Conservation (phyloP, 345 rosid genomes). For the Euphorbia pulcherrima region DNA sequence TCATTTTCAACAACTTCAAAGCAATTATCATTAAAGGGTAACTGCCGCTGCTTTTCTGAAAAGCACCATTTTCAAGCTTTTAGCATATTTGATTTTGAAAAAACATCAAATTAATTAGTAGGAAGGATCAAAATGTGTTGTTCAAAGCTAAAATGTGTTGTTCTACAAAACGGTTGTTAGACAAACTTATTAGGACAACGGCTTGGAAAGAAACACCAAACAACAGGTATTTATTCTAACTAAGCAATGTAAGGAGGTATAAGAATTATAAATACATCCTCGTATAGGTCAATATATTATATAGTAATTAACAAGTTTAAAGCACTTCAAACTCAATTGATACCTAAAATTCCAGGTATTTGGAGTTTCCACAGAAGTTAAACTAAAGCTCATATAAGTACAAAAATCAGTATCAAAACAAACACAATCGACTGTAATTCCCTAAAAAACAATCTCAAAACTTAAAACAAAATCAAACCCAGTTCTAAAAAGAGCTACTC, state of each 20-base stretch:
- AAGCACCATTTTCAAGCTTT: too few relatives aligned
- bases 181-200: too few relatives aligned
- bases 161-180: too few relatives aligned
- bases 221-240: too few relatives aligned
- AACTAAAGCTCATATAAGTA: background rate
- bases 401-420: background rate
- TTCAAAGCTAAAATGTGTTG: too few relatives aligned
- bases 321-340: background rate
- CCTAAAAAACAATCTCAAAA: constrained; percentile 9
- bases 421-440: background rate
- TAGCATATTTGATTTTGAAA: too few relatives aligned
- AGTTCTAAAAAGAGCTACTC: constrained; percentile 1
- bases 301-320: background rate
- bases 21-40: background rate
- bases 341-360: constrained; percentile 5
- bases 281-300: background rate
- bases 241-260: background rate
- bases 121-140: too few relatives aligned
- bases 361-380: background rate
- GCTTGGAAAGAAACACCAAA: too few relatives aligned
- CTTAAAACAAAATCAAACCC: constrained; percentile 9
- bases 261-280: background rate
- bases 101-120: too few relatives aligned
- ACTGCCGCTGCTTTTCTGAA: too few relatives aligned
- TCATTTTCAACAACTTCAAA: background rate